A percentile compares a stretch with the other conserved stretches of the same genome.
Conservation (phyloP, 2,329 filamentous ascomycete species). For the Aphanocladium album region DNA sequence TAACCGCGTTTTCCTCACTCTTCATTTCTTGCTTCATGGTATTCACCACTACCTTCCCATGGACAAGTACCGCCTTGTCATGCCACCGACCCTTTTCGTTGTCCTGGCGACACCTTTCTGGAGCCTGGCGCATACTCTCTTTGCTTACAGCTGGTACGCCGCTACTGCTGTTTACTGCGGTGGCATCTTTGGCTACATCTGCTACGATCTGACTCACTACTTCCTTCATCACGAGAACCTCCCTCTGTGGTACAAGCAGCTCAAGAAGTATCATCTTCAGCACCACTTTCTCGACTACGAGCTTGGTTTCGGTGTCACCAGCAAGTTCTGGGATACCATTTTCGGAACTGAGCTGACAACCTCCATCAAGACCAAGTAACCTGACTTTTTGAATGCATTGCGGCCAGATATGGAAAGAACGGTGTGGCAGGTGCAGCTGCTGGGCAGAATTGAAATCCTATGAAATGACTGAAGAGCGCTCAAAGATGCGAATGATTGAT, state of each 20-base stretch:
- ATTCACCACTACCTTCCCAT: constrained; percentile 99
- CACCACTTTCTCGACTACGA: constrained; percentile 98
- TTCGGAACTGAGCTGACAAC: constrained; percentile 77
- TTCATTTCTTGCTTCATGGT: constrained; percentile 92
- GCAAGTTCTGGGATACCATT: constrained; percentile 87
- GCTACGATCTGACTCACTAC: constrained; percentile 97
- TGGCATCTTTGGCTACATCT: constrained; percentile 90
- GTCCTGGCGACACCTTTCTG: constrained; percentile 85
- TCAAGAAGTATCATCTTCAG: constrained; percentile 96
- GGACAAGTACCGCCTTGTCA: constrained; percentile 95
- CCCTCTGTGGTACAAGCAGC: constrained; percentile 78
- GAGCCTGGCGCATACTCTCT: constrained; percentile 77
- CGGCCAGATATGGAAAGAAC: neutral
- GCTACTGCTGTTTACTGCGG: constrained; percentile 78
- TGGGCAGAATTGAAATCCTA: constrained; percentile 6
- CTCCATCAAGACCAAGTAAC: constrained; percentile 30
- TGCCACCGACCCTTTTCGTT: constrained; percentile 88
- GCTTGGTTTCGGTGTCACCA: constrained; percentile 95
- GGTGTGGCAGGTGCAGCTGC: neutral
- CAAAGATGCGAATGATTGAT: constrained; percentile 2
- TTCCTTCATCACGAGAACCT: constrained; percentile 95
- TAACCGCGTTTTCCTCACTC: constrained; percentile 77
- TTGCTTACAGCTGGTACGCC: constrained; percentile 80
- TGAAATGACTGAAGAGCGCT: constrained; percentile 2
- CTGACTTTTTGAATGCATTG: neutral